Conservation (phyloP, 352 stramenopile species). For the Phytopythium oedochilum region DNA sequence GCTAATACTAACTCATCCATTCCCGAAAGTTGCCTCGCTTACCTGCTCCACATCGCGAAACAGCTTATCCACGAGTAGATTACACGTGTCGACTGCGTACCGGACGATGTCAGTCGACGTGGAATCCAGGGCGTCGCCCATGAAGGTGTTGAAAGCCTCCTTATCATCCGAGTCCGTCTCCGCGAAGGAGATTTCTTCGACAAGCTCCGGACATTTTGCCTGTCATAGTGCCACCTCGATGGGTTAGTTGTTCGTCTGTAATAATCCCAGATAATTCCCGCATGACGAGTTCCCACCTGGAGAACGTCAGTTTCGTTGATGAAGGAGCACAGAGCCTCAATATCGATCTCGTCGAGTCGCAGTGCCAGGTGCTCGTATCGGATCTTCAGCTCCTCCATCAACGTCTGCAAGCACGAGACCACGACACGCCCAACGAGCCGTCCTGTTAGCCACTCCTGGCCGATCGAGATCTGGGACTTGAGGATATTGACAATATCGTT, state of each 20-base stretch:
- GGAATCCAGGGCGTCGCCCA: constrained; percentile 68
- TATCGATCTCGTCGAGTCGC: constrained; percentile 39
- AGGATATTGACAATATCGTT: constrained; percentile 89
- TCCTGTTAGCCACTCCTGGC: constrained; percentile 75
- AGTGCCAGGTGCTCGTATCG: constrained; percentile 55
- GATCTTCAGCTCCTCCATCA: constrained; percentile 73
- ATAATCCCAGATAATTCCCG: background rate
- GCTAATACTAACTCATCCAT: background rate
- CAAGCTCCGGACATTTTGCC: constrained; percentile 77
- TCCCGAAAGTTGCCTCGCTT: background rate
- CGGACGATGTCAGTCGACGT: constrained; percentile 80
- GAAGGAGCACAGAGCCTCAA: constrained; percentile 81
- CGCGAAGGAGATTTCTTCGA: constrained; percentile 81
- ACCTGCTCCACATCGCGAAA: constrained; percentile 79
- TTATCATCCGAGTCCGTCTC: constrained; percentile 69
- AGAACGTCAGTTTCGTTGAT: constrained; percentile 83
- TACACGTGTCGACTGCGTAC: constrained; percentile 57
- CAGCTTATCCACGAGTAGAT: constrained; percentile 70
- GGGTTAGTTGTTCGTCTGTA: too few relatives aligned
- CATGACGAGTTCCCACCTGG: constrained; percentile 29
- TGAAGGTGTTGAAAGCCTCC: constrained; percentile 67
- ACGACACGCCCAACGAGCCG: constrained; percentile 61
- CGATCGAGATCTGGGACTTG: constrained; percentile 83
- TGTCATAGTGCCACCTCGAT: too few relatives aligned
- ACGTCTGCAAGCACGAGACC: constrained; percentile 55